Conservation (phyloP, 192 early-diverging fungal species). For the Dissophora ornata region DNA sequence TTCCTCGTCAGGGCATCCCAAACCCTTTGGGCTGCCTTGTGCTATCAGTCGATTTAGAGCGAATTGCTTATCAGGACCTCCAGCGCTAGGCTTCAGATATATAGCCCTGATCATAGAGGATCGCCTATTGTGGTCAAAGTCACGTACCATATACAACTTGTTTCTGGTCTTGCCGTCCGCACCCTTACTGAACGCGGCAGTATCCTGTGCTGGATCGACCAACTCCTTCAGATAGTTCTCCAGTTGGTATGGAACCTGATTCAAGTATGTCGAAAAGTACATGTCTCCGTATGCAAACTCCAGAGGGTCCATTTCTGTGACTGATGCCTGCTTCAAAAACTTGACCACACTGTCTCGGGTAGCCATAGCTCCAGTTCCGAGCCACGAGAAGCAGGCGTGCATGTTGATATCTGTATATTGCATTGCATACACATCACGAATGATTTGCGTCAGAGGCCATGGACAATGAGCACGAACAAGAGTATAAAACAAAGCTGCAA, state of each 20-base stretch:
- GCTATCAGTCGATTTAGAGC: too few relatives aligned
- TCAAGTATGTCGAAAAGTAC: conserved; percentile 67
- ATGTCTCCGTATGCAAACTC: conserved; percentile 66
- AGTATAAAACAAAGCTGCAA: conserved; percentile 6
- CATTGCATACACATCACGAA: too few relatives aligned
- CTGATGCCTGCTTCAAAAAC: conserved; percentile 59
- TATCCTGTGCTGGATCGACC: conserved; percentile 47
- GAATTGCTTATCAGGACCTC: too few relatives aligned
- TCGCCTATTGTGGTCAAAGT: too few relatives aligned
- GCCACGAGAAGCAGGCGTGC: conserved; percentile 64
- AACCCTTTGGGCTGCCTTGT: conserved; percentile 56
- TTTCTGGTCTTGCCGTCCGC: conserved; percentile 59
- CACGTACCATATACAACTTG: conserved; percentile 65
- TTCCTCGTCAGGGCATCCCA: conserved; percentile 46
- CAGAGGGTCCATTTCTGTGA: conserved; percentile 58
- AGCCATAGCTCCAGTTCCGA: conserved; percentile 62
- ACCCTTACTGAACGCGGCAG: conserved; percentile 53
- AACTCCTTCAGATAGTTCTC: conserved; percentile 60
- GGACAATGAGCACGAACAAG: background rate
- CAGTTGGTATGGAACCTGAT: conserved; percentile 65
- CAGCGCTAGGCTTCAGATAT: too few relatives aligned
- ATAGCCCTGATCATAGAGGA: too few relatives aligned
- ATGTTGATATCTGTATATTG: conserved; percentile 58
- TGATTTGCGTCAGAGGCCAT: too few relatives aligned
- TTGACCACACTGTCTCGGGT: conserved; percentile 59